Conservation (phyloP, 805 yeast species). For the Kuraishia cidri region DNA sequence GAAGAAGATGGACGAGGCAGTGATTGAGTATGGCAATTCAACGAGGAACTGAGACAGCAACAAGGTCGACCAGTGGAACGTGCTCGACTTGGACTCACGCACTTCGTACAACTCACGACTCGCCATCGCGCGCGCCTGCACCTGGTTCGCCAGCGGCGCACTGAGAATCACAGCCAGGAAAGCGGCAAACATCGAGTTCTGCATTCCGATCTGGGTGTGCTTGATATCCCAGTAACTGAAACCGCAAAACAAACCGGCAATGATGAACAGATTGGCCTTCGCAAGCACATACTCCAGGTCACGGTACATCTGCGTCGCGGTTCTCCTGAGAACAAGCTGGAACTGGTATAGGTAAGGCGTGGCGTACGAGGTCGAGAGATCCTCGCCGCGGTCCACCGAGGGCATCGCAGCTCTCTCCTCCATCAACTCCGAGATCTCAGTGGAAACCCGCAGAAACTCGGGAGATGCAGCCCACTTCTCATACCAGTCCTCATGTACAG, state of each 20-base stretch:
- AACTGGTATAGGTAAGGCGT: slow-evolving; percentile 36
- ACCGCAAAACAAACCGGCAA: slow-evolving; percentile 59
- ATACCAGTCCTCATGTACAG: slow-evolving; percentile 49
- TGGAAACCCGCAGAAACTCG: slow-evolving; percentile 15
- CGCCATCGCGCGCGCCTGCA: slow-evolving; percentile 43
- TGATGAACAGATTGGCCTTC: slow-evolving; percentile 34
- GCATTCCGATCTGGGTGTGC: slow-evolving; percentile 37
- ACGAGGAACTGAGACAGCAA: slow-evolving; percentile 38
- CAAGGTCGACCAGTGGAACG: slow-evolving; percentile 63
- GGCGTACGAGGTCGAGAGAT: slow-evolving; percentile 17
- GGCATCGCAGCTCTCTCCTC: slow-evolving; percentile 9
- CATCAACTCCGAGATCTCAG: slow-evolving; percentile 18
- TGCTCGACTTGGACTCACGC: slow-evolving; percentile 63
- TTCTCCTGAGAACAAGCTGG: slow-evolving; percentile 28
- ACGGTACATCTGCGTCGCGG: slow-evolving; percentile 42
- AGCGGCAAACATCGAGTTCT: slow-evolving; percentile 49
- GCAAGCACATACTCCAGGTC: slow-evolving; percentile 55
- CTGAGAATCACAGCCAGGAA: slow-evolving; percentile 46
- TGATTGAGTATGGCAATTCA: slow-evolving; percentile 50
- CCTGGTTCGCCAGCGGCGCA: slow-evolving; percentile 51
- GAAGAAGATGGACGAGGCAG: slow-evolving; percentile 28
- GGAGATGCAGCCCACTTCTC: slow-evolving; percentile 44
- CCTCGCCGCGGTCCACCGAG: slow-evolving; percentile 5
- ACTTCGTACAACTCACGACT: slow-evolving; percentile 58
- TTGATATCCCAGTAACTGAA: slow-evolving; percentile 59